Evolutionary conservation across 495 filamentous ascomycete genomes (phyloP).

Genomic region (Hyaloscypha hepaticicola): DNA sequence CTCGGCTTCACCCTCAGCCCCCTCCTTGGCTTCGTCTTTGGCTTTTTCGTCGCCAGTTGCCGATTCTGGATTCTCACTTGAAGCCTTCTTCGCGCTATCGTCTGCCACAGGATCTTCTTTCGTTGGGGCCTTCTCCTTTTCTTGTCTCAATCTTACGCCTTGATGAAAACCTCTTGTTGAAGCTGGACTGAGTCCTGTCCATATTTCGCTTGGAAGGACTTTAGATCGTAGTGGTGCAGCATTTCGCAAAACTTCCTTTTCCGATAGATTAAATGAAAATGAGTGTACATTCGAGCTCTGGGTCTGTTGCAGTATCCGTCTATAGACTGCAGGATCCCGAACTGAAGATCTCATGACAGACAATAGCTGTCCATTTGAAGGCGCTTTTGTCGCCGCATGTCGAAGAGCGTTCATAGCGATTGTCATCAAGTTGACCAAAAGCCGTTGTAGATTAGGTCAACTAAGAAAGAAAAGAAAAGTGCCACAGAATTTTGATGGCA

Average conservation of each 20-base stretch:
- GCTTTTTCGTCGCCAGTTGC: slow-evolving; percentile 42
- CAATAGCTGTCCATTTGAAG: slow-evolving; percentile 38
- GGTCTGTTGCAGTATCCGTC: slow-evolving; percentile 53
- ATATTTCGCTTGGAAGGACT: slow-evolving; percentile 41
- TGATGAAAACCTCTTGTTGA: slow-evolving; percentile 44
- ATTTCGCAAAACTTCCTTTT: slow-evolving; percentile 12
- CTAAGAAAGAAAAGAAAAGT: slow-evolving; percentile 21
- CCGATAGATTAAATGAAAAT: slow-evolving; percentile 33
- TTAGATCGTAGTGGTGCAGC: slow-evolving; percentile 42
- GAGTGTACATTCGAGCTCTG: slow-evolving; percentile 30
- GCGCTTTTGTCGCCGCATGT: slow-evolving; percentile 42
- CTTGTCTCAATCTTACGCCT: slow-evolving; percentile 36
- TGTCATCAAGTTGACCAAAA: slow-evolving; percentile 13
- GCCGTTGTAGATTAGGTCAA: slow-evolving; percentile 21
- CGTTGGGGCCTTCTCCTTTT: slow-evolving; percentile 39
- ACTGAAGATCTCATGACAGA: slow-evolving; percentile 43
- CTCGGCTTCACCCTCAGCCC: slow-evolving; percentile 44
- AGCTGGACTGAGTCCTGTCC: slow-evolving; percentile 35
- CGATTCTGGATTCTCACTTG: slow-evolving; percentile 15
- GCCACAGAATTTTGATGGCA: slow-evolving; percentile 15
- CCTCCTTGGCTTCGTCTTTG: slow-evolving; percentile 35
- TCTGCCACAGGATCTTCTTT: slow-evolving; percentile 46
- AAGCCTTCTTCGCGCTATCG: slow-evolving; percentile 39
- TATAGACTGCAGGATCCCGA: slow-evolving; percentile 55
- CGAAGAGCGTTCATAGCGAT: slow-evolving; percentile 48